Evolutionary conservation across 1,139 yeast species (phyloP), one percentile per base, ranked within the genome.

Genomic region (Nakaseomyces bracarensis): DNA sequence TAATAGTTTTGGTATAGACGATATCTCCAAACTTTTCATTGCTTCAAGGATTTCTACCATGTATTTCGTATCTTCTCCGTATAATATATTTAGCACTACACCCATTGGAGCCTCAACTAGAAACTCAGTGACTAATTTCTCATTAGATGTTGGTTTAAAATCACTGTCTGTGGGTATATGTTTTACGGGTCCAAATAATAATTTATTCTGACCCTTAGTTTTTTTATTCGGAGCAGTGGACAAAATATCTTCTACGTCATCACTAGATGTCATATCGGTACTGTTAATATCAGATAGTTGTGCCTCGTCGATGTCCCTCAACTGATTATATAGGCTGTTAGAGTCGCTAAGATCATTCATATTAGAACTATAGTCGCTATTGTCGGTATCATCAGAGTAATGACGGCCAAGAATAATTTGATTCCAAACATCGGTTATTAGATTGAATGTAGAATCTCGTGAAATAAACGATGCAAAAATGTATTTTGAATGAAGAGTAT

Each of bases 71-170:
- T 87, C 85, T 16, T 75, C 69, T 8, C 97, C 97, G 64, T 80
- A 89, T 38, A 91, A 50, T 21, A 85, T 52, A 34, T 68, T 67
- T 49, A 70, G 84, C 0, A 87, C 79, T 8, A 74, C 81, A 1
- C 96, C 96, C 11, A 89, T 52, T 0, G 97, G 96, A 0, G 93
- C 95, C 38, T 70, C 65, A 33, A 87, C 63, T 0, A 67, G 66
- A 19, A 77, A 82, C 36, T 82, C 84, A 5, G 70, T 61, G 34
- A 89, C 72, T 38, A 77, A 69, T 20, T 77, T 77, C 49, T 87
- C 95, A 21, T 70, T 74, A 1, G 74, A 58, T 8, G 70, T 73
- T 36, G 77, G 72, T 10, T 68, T 67, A 54, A 78, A 77, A 1
- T 67, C 69, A 15, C 67, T 58, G 13, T 64, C 64, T 0, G 87